Evolutionary conservation across 225 moss, liverwort and hornwort genomes (phyloP), one percentile per base, ranked within the genome.

Genomic region (Physcomitrellopsis africana): DNA sequence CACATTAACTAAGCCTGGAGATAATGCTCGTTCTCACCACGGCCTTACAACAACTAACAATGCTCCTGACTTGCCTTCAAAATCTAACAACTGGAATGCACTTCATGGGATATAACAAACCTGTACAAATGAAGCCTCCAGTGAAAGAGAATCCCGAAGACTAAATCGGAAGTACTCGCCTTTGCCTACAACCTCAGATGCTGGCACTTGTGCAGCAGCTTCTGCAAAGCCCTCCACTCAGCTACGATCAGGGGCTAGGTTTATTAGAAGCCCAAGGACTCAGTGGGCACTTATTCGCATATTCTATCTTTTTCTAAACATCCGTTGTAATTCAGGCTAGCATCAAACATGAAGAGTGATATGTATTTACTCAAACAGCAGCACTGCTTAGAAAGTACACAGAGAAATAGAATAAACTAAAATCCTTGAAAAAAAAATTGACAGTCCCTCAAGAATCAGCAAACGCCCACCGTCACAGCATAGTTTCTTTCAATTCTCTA

Each of bases 101-200:
- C 22, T 43, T 26, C 5, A 71, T 52, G 44, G 19, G 24, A 66
- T 42, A 43, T 24, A 62, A 17, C 76, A 62, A 76, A 99, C 99
- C 99, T 92, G 85, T 65, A 99, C 90, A 86, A 93, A 99, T 51
- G 99, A 89, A 75, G 93, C 90, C 85, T 99, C 99, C 82, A 99
- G 79, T 24, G 93, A 79, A 76, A 91, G 86, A 69, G 99, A 99
- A 78, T 99, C 99, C 19, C 99, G 86, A 53, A 90, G 37, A 78
- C 99, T 93, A 74, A 99, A 95, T 53, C 99, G 95, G 71, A 95
- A 95, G 69, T 99, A 99, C 56, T 93, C 92, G 64, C 95, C 93
- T 64, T 93, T 99, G 47, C 90, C 95, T 63, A 99, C 84, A 60
- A 99, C 85, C 75, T 95, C 99, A 58, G 91, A 86, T 44, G 85